phyloP scores from a whole-genome alignment of 2,329 filamentous ascomycete species.

The Tolypocladium ophioglossoides region DNA sequence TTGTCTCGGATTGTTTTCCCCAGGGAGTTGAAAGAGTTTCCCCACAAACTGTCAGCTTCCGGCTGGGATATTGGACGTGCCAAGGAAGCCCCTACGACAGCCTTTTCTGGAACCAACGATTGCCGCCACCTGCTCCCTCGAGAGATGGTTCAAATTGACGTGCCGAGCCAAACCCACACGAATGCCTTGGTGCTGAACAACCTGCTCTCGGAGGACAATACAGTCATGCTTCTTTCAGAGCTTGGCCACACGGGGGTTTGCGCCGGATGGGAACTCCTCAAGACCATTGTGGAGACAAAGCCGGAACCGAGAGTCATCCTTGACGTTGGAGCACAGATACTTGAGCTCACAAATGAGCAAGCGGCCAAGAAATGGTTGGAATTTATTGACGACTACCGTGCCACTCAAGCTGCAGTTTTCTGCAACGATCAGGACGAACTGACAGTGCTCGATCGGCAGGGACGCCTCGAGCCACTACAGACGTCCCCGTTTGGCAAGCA shows the following conservation, averaged over 20 bases:
- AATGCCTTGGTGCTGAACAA: slow-evolving; percentile 53
- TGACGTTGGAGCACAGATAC: slow-evolving; percentile 59
- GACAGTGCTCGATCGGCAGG: slow-evolving; percentile 37
- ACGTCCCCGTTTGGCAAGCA: slow-evolving; percentile 47
- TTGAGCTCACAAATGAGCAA: slow-evolving; percentile 48
- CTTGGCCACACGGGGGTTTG: neutral
- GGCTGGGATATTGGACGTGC: slow-evolving; percentile 50
- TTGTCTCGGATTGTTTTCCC: slow-evolving; percentile 46
- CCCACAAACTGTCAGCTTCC: slow-evolving; percentile 47
- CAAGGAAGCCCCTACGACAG: slow-evolving; percentile 39
- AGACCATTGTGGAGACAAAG: slow-evolving; percentile 22
- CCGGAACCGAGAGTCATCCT: slow-evolving; percentile 47
- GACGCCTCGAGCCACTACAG: slow-evolving; percentile 34
- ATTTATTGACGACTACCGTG: neutral
- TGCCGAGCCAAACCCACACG: slow-evolving; percentile 43
- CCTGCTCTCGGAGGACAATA: slow-evolving; percentile 42
- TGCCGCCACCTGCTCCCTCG: slow-evolving; percentile 43
- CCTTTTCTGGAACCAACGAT: slow-evolving; percentile 60
- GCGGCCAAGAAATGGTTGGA: slow-evolving; percentile 44
- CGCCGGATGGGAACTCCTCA: slow-evolving; percentile 29
- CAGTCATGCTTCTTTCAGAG: slow-evolving; percentile 10
- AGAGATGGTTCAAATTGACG: slow-evolving; percentile 40
- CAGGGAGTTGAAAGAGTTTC: slow-evolving; percentile 50
- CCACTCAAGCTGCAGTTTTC: slow-evolving; percentile 34
- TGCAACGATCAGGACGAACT: slow-evolving; percentile 44